phyloP scores from a whole-genome alignment of 2,329 filamentous ascomycete genomes.

The Talaromyces verruculosus region DNA sequence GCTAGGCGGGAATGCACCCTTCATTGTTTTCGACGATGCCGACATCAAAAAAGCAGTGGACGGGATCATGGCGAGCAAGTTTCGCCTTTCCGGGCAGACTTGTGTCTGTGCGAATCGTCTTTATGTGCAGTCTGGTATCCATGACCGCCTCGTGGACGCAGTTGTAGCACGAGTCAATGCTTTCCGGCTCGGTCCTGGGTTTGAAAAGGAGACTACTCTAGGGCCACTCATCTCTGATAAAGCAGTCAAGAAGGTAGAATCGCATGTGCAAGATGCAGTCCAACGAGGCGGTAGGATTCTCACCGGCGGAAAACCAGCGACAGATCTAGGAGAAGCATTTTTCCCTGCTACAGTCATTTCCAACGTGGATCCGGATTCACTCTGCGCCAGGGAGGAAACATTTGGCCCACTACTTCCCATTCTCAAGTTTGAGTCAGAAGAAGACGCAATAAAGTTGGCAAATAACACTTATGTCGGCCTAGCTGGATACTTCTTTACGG shows the following conservation, averaged over 20 bases:
- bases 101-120: constrained; percentile 13
- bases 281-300: constrained; percentile 73
- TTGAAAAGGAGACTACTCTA: constrained; percentile 48
- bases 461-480: constrained; percentile 83
- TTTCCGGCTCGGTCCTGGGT: constrained; percentile 50
- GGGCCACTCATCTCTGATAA: constrained; percentile 50
- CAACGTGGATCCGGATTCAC: constrained; percentile 82
- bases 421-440: constrained; percentile 83
- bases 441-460: constrained; percentile 79
- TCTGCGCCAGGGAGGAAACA: constrained; percentile 81
- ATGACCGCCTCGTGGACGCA: no score
- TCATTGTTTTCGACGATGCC: constrained; percentile 22
- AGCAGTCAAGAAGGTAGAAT: constrained; percentile 74
- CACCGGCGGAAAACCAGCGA: constrained; percentile 70
- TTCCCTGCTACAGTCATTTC: constrained; percentile 86
- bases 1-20: constrained; percentile 43
- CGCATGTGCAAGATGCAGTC: constrained; percentile 76
- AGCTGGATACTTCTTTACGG: constrained; percentile 88
- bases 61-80: constrained; percentile 50
- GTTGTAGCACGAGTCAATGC: no score
- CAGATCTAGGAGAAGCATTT: constrained; percentile 66
- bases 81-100: constrained; percentile 4
- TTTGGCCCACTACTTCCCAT: constrained; percentile 91
- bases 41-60: background rate
- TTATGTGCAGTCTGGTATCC: constrained; percentile 12